These are phyloP conservation scores for Alternaria triticimaculans DNA, from an alignment of 2,329 filamentous ascomycete species.

Conservation along the genomic window DNA sequence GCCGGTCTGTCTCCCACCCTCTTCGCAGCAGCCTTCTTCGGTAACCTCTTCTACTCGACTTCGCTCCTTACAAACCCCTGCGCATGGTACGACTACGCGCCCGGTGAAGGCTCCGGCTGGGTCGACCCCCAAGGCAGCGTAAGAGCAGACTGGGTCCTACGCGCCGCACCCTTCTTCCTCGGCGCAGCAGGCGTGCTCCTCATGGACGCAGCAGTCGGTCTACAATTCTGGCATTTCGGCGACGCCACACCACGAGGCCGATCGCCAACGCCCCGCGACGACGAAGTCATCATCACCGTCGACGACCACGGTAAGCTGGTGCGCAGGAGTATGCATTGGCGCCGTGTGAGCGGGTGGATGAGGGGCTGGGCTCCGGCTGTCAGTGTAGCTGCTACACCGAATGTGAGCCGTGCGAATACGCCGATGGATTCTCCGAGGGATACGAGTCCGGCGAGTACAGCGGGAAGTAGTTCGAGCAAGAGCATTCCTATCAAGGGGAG, in stretches of 20 bases:
- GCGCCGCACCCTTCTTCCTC: constrained; percentile 68
- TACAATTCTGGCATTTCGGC: constrained; percentile 69
- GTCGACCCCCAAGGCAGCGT: constrained; percentile 62
- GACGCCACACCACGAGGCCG: constrained; percentile 42
- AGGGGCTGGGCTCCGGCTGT: constrained; percentile 67
- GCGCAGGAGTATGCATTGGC: constrained; percentile 59
- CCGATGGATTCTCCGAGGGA: constrained; percentile 32
- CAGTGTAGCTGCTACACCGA: constrained; percentile 47
- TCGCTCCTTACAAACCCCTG: constrained; percentile 69
- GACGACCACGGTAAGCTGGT: constrained; percentile 41
- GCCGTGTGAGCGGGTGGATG: constrained; percentile 68
- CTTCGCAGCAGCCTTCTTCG: constrained; percentile 71
- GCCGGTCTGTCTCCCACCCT: constrained; percentile 68
- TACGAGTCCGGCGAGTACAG: constrained; percentile 18
- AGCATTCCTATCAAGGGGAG: constrained; percentile 34
- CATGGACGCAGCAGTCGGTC: constrained; percentile 67
- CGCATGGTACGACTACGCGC: constrained; percentile 64
- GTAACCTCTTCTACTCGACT: constrained; percentile 70
- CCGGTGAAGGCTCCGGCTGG: constrained; percentile 65
- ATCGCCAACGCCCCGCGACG: constrained; percentile 34
- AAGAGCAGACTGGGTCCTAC: constrained; percentile 62
- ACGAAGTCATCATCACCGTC: constrained; percentile 57
- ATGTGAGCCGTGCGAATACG: constrained; percentile 35
- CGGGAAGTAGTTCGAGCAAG: constrained; percentile 13
- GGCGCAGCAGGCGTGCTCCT: constrained; percentile 69